Evolutionary conservation across 1,284 basidiomycete species (phyloP).

Genomic region (Hymenochaete sp.): DNA sequence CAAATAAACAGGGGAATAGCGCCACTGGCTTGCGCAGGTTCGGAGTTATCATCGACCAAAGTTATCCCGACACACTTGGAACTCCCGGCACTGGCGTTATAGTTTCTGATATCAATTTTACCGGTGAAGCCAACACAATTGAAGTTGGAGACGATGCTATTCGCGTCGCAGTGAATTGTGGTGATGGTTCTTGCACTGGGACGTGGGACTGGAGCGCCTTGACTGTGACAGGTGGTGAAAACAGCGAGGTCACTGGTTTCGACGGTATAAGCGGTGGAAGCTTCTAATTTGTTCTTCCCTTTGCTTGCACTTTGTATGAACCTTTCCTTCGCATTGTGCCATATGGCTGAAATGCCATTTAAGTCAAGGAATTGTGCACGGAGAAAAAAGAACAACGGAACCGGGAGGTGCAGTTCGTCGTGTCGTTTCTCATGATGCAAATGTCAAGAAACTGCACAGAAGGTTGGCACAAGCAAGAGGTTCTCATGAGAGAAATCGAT

Average conservation of each 20-base stretch:
- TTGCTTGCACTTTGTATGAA: too few species aligned
- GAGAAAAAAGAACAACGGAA: too few species aligned
- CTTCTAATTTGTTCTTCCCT: too few species aligned
- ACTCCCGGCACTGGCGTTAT: conserved; percentile 40
- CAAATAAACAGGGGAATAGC: conserved; percentile 31
- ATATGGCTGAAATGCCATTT: too few species aligned
- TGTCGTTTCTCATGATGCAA: too few species aligned
- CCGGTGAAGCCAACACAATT: conserved; percentile 28
- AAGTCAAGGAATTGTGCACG: too few species aligned
- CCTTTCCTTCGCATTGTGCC: too few species aligned
- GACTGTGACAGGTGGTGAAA: conserved; percentile 35
- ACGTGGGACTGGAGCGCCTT: conserved; percentile 47
- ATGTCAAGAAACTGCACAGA: too few species aligned
- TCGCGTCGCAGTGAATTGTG: conserved; percentile 38
- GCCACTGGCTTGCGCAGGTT: conserved; percentile 33
- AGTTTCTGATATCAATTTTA: conserved; percentile 20
- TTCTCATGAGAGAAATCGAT: too few species aligned
- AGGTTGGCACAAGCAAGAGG: too few species aligned
- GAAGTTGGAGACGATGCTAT: conserved; percentile 30
- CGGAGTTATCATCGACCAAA: conserved; percentile 40
- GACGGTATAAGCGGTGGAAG: conserved; percentile 9
- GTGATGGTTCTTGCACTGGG: conserved; percentile 34
- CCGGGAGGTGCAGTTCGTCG: too few species aligned
- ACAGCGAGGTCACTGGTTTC: conserved; percentile 32
- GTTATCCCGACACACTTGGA: conserved; percentile 37